Percentiles rank a stretch among this genome's conserved stretches.
Evolutionary conservation across 2,329 filamentous ascomycete species (phyloP).

Genomic region (Fusarium clavum): DNA sequence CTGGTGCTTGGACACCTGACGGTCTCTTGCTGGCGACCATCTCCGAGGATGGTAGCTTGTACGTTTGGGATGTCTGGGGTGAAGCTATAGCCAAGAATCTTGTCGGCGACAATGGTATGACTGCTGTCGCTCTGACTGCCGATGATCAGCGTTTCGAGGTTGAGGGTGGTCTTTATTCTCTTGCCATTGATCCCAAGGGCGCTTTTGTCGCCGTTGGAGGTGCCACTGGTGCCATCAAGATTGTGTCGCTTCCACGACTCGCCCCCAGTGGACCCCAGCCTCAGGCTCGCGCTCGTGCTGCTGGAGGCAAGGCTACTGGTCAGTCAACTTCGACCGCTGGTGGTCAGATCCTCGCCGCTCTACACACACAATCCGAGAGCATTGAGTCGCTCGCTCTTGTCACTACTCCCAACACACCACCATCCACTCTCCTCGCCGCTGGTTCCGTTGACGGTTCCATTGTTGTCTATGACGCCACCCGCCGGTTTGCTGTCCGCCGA

Average conservation of each 20-base stretch:
- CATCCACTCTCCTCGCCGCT: slow-evolving; percentile 69
- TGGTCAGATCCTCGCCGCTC: slow-evolving; percentile 79
- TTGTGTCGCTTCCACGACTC: slow-evolving; percentile 83
- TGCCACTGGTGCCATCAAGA: slow-evolving; percentile 84
- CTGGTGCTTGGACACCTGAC: slow-evolving; percentile 90
- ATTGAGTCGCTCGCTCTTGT: slow-evolving; percentile 81
- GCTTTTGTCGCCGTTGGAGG: slow-evolving; percentile 87
- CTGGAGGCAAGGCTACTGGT: slow-evolving; percentile 50
- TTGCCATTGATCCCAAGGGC: slow-evolving; percentile 84
- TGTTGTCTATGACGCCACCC: slow-evolving; percentile 85
- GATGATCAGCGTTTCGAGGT: slow-evolving; percentile 91
- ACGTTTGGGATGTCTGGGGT: slow-evolving; percentile 93
- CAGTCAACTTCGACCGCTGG: slow-evolving; percentile 54
- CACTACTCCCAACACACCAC: slow-evolving; percentile 53
- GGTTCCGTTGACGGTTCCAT: slow-evolving; percentile 82
- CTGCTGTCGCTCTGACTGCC: slow-evolving; percentile 80
- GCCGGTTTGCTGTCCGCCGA: slow-evolving; percentile 86
- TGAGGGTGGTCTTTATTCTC: slow-evolving; percentile 89
- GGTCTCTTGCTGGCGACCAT: slow-evolving; percentile 89
- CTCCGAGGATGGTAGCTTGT: slow-evolving; percentile 86
- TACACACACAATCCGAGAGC: slow-evolving; percentile 80
- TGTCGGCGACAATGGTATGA: slow-evolving; percentile 65
- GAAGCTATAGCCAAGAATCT: slow-evolving; percentile 71
- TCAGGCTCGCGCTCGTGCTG: slow-evolving; percentile 40
- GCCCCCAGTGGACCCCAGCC: slow-evolving; percentile 43